phyloP scores from a whole-genome alignment of 164 flowering plant species.

The Magnolia officinalis region DNA sequence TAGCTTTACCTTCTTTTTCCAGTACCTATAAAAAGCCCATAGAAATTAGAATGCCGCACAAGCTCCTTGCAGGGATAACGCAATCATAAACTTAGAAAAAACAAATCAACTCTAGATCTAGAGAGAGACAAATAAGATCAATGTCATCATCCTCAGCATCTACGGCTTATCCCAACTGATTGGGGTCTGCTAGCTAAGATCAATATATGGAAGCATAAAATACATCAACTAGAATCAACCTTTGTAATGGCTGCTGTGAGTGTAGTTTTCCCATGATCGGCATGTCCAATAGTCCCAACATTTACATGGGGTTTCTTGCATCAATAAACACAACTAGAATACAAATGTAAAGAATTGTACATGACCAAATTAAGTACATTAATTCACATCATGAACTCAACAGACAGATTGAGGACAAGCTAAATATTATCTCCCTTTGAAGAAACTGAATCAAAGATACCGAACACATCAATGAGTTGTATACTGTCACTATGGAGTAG shows the following conservation, averaged over 20 bases:
- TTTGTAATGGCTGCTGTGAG: constrained; percentile 94
- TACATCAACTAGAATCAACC: constrained; percentile 32
- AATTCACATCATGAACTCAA: background rate
- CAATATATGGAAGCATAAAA: background rate
- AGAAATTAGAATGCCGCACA: background rate
- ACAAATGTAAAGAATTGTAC: background rate
- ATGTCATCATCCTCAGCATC: background rate
- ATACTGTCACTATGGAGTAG: background rate
- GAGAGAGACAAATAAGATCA: background rate
- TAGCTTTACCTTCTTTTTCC: constrained; percentile 92
- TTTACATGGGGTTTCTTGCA: constrained; percentile 92
- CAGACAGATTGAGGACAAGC: background rate
- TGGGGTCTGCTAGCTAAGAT: background rate
- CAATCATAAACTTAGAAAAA: background rate
- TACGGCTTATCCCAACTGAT: background rate
- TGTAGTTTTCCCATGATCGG: constrained; percentile 98
- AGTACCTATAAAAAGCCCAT: constrained; percentile 48
- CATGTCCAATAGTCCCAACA: constrained; percentile 97
- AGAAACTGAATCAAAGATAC: background rate
- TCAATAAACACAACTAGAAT: constrained; percentile 1
- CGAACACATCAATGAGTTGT: background rate
- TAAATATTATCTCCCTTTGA: background rate
- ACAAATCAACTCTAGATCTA: background rate
- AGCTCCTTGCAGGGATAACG: too few species aligned
- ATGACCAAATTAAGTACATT: background rate